phyloP scores from a whole-genome alignment of 169 alveolate genomes.

The Theileria orientalis region DNA sequence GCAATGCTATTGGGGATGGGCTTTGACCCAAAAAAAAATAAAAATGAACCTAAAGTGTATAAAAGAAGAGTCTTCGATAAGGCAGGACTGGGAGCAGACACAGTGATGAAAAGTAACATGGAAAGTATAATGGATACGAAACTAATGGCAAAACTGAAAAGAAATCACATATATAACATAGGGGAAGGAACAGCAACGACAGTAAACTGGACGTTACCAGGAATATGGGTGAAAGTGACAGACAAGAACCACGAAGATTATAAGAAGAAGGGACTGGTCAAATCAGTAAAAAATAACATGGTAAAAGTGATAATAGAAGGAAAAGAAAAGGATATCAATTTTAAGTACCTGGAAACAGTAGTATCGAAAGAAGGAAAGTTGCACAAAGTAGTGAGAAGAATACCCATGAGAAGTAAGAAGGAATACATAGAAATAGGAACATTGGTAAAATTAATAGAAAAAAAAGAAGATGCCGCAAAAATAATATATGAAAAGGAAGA shows the following conservation, averaged over 20 bases:
- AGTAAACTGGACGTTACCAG: slow-evolving; percentile 24
- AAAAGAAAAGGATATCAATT: not conserved
- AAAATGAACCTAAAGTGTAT: slow-evolving; percentile 52
- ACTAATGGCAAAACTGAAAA: slow-evolving; percentile 47
- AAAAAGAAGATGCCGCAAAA: slow-evolving; percentile 33
- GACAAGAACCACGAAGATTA: slow-evolving; percentile 24
- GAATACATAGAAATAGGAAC: slow-evolving; percentile 33
- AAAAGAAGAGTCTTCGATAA: slow-evolving; percentile 54
- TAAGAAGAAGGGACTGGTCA: slow-evolving; percentile 41
- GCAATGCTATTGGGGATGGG: slow-evolving; percentile 79
- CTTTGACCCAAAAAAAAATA: slow-evolving; percentile 60
- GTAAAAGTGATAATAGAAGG: not conserved
- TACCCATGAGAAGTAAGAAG: slow-evolving; percentile 23
- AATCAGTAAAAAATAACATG: not conserved
- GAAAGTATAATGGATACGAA: slow-evolving; percentile 27
- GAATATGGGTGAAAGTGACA: slow-evolving; percentile 30
- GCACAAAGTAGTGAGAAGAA: slow-evolving; percentile 43
- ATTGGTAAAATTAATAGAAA: slow-evolving; percentile 12
- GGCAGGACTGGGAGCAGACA: slow-evolving; percentile 70
- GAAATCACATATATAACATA: slow-evolving; percentile 34
- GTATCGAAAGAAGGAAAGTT: slow-evolving; percentile 20
- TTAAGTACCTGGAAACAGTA: slow-evolving; percentile 37
- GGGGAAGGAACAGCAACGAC: not conserved
- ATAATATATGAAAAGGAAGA: slow-evolving; percentile 2
- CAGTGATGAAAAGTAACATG: slow-evolving; percentile 52